Evolutionary conservation across 2,329 filamentous ascomycete genomes (phyloP).

Genomic region (Pleoardoris graminearum): DNA sequence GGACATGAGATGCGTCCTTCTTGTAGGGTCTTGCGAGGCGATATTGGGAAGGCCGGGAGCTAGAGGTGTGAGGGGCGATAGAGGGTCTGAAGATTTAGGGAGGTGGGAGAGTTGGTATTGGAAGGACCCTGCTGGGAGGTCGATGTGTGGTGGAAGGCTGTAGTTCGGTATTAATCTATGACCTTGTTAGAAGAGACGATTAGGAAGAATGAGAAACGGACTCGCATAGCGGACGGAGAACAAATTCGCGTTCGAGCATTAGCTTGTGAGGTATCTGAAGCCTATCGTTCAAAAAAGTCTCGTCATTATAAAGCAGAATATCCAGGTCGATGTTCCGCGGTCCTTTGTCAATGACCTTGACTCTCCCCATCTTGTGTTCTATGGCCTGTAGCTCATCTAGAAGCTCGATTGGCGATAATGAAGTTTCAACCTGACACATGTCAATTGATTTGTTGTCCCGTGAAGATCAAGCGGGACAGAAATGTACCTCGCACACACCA

Average conservation of each 20-base stretch:
- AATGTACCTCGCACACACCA: constrained; percentile 81
- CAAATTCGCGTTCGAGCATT: constrained; percentile 91
- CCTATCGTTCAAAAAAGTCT: constrained; percentile 67
- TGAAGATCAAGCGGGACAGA: background rate
- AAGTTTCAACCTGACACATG: constrained; percentile 72
- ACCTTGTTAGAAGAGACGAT: constrained; percentile 13
- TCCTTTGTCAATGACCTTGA: constrained; percentile 88
- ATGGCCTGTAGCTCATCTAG: constrained; percentile 82
- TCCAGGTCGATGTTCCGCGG: constrained; percentile 94
- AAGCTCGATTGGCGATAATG: constrained; percentile 71
- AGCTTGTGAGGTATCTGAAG: constrained; percentile 83
- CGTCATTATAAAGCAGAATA: constrained; percentile 77
- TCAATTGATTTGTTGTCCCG: constrained; percentile 4
- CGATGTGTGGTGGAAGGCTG: constrained; percentile 47
- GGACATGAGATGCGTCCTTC: constrained; percentile 79
- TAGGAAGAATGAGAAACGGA: constrained; percentile 46
- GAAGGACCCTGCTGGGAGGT: constrained; percentile 50
- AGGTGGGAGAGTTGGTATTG: constrained; percentile 41
- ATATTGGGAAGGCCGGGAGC: constrained; percentile 37
- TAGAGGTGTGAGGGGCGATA: constrained; percentile 48
- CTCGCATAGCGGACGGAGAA: constrained; percentile 84
- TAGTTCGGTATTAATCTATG: constrained; percentile 32
- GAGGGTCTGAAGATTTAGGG: constrained; percentile 36
- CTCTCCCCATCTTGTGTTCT: constrained; percentile 76
- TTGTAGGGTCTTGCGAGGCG: constrained; percentile 24